Conservation (phyloP, 2,329 filamentous ascomycete species). For the Hymenoscyphus linearis region DNA sequence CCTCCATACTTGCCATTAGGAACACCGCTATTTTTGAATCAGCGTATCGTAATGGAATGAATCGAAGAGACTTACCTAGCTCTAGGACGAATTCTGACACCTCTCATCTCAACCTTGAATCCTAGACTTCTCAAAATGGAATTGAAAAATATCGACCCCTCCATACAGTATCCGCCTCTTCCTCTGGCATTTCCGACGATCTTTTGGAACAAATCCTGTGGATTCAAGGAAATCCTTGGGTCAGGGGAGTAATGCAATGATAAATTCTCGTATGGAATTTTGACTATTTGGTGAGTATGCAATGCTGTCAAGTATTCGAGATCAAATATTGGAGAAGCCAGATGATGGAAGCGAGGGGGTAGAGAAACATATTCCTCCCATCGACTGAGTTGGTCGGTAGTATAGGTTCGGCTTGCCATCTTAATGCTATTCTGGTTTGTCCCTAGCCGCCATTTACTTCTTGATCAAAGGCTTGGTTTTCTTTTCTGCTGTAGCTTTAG, state of each 20-base stretch:
- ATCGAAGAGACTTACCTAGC: not conserved
- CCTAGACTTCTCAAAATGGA: slow-evolving; percentile 47
- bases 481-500: not conserved
- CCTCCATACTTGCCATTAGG: slow-evolving; percentile 24
- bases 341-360: slow-evolving; percentile 14
- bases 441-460: not conserved
- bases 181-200: slow-evolving; percentile 28
- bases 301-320: slow-evolving; percentile 23
- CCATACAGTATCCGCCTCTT: slow-evolving; percentile 57
- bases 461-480: not conserved
- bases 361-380: slow-evolving; percentile 24
- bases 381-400: slow-evolving; percentile 15
- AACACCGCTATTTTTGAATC: slow-evolving; percentile 15
- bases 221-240: slow-evolving; percentile 20
- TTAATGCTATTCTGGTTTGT: not conserved
- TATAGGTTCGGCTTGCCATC: not conserved
- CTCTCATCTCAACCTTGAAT: slow-evolving; percentile 49
- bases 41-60: not conserved
- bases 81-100: slow-evolving; percentile 31
- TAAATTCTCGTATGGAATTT: slow-evolving; percentile 28
- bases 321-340: slow-evolving; percentile 14
- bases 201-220: slow-evolving; percentile 26
- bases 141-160: slow-evolving; percentile 50
- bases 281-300: slow-evolving; percentile 22
- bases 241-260: slow-evolving; percentile 24